Conservation (phyloP, 495 filamentous ascomycete species). For the Penicillium samsonianum region DNA sequence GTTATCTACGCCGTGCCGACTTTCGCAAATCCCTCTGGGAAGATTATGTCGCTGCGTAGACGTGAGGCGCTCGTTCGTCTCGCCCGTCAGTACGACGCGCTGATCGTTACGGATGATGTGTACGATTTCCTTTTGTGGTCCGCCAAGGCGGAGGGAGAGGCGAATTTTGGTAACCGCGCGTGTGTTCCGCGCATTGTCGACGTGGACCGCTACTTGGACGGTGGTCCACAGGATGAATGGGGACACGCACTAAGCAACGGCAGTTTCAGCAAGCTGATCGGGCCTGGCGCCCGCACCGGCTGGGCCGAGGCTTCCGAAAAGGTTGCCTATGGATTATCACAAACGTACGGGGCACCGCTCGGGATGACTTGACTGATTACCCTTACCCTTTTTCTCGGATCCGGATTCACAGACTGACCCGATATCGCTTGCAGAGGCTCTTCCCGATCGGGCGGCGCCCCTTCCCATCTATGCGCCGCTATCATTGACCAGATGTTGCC, state of each 20-base stretch:
- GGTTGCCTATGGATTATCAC: slow-evolving; percentile 65
- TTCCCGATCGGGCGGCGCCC: slow-evolving; percentile 72
- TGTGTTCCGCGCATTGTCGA: slow-evolving; percentile 71
- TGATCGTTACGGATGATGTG: slow-evolving; percentile 85
- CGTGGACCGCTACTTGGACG: slow-evolving; percentile 65
- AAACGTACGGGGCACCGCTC: slow-evolving; percentile 52
- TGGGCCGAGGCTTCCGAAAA: slow-evolving; percentile 77
- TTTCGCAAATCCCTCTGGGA: slow-evolving; percentile 77
- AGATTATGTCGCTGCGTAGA: slow-evolving; percentile 65
- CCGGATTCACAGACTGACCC: slow-evolving; percentile 9
- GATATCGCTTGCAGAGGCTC: slow-evolving; percentile 52
- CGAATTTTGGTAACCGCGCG: slow-evolving; percentile 37
- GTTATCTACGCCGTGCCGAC: slow-evolving; percentile 83
- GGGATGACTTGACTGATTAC: not conserved
- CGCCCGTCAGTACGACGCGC: slow-evolving; percentile 71
- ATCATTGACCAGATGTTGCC: slow-evolving; percentile 62
- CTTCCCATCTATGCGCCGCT: slow-evolving; percentile 68
- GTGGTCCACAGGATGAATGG: slow-evolving; percentile 57
- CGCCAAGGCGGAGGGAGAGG: slow-evolving; percentile 28
- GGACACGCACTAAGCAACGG: slow-evolving; percentile 80
- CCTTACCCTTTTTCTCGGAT: not conserved
- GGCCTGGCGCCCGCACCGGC: slow-evolving; percentile 74
- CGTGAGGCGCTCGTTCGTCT: slow-evolving; percentile 63
- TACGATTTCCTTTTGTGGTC: slow-evolving; percentile 87
- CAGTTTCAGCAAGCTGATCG: slow-evolving; percentile 82